Evolutionary conservation across 495 filamentous ascomycete genomes (phyloP), one percentile per base, ranked within the genome.

Genomic region (Collariella sp.): DNA sequence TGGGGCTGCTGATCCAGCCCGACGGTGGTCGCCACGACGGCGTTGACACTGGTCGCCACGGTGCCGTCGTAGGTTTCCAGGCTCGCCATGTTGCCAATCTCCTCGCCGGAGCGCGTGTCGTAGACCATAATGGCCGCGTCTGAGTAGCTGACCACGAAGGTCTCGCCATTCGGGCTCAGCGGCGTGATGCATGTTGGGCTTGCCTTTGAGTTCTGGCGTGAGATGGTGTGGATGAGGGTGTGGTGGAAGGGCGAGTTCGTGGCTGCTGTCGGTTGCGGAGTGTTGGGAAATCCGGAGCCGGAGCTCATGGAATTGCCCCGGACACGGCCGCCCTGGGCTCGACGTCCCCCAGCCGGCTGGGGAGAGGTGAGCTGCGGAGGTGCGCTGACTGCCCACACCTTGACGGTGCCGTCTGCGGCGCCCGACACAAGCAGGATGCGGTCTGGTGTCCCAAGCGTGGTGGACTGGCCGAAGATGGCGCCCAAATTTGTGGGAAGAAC

Each of bases 351-450:
- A 20, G 72, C 69, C 3, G 74, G 72, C 61, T 88, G 85, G n/a
- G 88, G 84, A 11, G 88, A 88, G 1, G 83, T 82, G 20, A 87
- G 71, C 59, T 91, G 86, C 10, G 91, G 90, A 18, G 93, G 91
- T n/a, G 88, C 82, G 63, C 87, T 95, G 47, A 97, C 83, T 22
- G 90, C 87, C 93, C 93, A 98, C 39, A 98, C 80, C 65, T 95
- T 86, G 20, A 98, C 83, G 10, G 81, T 85, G 13, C 93, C 94
- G 70, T 98, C 93, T 11, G 94, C 90, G 4, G 86, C 84, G 23
- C 94, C 93, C 15, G 89, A 94, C 2, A 85, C 93, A n/a, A 98
- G 76, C 16, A 98, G 69, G 33, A 96, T 85, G 1, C 90, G 81
- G 62, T 97, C 93, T 1, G 85, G 72, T 2, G 83, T 83, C 11